Base-by-base conservation (phyloP, 2,329 filamentous ascomycete species). In the Capronia coronata region DNA sequence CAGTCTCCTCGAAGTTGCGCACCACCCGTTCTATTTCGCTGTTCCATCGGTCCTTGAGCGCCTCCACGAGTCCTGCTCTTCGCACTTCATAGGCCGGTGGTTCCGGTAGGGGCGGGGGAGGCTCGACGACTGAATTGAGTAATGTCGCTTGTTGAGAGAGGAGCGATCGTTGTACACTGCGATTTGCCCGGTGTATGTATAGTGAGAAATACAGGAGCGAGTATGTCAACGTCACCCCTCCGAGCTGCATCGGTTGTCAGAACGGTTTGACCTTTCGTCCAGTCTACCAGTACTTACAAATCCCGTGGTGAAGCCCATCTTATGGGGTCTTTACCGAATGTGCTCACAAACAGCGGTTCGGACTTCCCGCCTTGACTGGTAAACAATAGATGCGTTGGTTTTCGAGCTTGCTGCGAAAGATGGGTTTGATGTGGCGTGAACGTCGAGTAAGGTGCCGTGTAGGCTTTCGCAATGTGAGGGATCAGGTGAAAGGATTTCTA, bases 1-100 rank as follows among this genome's bases (percentile, higher is more conserved):
- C 78, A 53, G 77, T 80, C 27, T 69, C 74, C 67, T 88, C 80
- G 49, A 80, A 77, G 75, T 79, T 83, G 51, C 73, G 74, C 48
- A 85, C 83, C 44, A 83, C 75, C 53, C 74, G 73, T 65, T 84
- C 77, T 29, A 91, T 68, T 67, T 91, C 86, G 43, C 76, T 68
- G 66, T 93, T 91, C 86, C 86, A 91, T 52, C 79, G 74, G 62
- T 86, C 83, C 71, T 91, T 91, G 60, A 83, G 75, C 29, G 79
- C 72, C 63, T 89, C 84, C 46, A 81, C 64, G 43, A 86, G 70
- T 41, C 75, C 74, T 22, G 75, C 73, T 54, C 76, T 72, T 59
- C 78, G 71, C 44, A 76, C 67, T 40, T 61, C 56, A 48, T 64
- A 64, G 14, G 55, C 53, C 16, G 51, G 58, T 40, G 32, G 58